Conservation (phyloP, 2,329 filamentous ascomycete species). For the Epichloe typhina region DNA sequence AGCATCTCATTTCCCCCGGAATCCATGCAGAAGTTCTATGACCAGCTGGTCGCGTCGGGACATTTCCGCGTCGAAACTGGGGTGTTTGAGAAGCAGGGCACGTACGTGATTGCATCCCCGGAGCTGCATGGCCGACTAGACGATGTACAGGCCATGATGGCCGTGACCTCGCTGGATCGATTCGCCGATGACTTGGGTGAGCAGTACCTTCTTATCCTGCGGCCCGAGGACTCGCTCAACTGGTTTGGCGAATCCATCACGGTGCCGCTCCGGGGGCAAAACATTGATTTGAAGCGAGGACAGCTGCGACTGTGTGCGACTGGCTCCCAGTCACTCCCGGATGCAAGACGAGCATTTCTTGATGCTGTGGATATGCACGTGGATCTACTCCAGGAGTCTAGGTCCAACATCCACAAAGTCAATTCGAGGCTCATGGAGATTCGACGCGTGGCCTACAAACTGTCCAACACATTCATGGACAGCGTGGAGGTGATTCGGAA, state of each 20-base stretch:
- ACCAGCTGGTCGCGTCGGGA: constrained; percentile 65
- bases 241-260: constrained; percentile 73
- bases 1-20: constrained; percentile 62
- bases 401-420: constrained; percentile 86
- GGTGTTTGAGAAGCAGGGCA: constrained; percentile 56
- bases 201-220: constrained; percentile 67
- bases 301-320: constrained; percentile 81
- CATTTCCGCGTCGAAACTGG: constrained; percentile 77
- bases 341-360: constrained; percentile 65
- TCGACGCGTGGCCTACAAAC: constrained; percentile 87
- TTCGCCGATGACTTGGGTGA: constrained; percentile 64
- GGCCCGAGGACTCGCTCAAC: constrained; percentile 61
- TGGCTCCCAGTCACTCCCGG: constrained; percentile 65
- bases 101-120: constrained; percentile 76
- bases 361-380: constrained; percentile 73
- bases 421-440: constrained; percentile 86
- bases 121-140: constrained; percentile 60
- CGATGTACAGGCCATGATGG: constrained; percentile 76
- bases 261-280: constrained; percentile 60
- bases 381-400: constrained; percentile 79
- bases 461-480: constrained; percentile 98
- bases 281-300: constrained; percentile 73
- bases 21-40: constrained; percentile 62
- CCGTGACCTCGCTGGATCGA: constrained; percentile 46
- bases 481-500: constrained; percentile 86